These are phyloP conservation scores for Tetrahymena malaccensis DNA, from an alignment of 73 alveolate genomes.

Conservation along the genomic window DNA sequence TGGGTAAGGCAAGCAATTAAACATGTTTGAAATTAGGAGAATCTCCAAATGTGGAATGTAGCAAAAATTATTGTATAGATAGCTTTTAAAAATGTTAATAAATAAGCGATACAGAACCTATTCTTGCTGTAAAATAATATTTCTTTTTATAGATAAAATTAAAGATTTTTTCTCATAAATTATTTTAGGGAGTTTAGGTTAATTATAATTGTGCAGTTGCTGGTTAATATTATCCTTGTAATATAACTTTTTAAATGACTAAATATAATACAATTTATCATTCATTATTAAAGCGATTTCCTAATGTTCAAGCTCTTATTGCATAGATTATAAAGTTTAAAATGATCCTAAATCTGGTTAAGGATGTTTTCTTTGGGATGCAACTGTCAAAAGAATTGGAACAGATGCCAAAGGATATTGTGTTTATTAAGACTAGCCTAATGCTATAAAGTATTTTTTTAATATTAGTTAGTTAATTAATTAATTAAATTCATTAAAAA, in stretches of 20 bases:
- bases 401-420: neutral
- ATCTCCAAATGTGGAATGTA: neutral
- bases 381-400: neutral
- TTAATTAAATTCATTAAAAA: neutral
- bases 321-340: neutral
- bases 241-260: neutral
- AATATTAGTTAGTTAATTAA: neutral
- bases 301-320: neutral
- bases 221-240: neutral
- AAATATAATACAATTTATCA: neutral
- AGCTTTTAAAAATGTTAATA: neutral
- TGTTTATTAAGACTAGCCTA: neutral
- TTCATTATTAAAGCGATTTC: neutral
- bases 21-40: neutral
- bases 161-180: no score
- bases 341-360: neutral
- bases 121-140: neutral
- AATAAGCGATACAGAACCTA: neutral
- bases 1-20: neutral
- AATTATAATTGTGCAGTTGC: neutral
- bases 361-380: neutral
- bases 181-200: neutral
- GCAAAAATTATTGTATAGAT: neutral
- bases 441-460: neutral
- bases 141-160: no score